A percentile compares a stretch with the other conserved stretches of the same genome.
phyloP scores from a whole-genome alignment of 257 asterid genomes.

The Rhazya stricta region DNA sequence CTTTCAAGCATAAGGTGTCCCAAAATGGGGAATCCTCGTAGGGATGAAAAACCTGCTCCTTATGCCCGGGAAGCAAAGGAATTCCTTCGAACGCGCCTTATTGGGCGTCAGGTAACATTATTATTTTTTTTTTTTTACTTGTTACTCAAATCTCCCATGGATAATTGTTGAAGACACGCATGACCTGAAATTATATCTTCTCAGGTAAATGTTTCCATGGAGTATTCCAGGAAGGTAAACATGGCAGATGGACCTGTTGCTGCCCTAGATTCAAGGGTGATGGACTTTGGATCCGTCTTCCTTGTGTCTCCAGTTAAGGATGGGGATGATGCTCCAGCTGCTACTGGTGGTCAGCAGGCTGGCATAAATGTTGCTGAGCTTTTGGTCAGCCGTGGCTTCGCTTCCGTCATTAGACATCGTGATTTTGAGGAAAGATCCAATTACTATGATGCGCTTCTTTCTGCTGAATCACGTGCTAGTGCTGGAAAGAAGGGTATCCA shows the following conservation, averaged over 20 bases:
- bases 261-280: constrained; percentile 59
- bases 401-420: constrained; percentile 88
- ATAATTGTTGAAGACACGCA: constrained; percentile 6
- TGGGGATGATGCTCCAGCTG: constrained; percentile 47
- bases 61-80: constrained; percentile 98
- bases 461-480: constrained; percentile 87
- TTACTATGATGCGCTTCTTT: constrained; percentile 75
- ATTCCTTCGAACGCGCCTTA: constrained; percentile 79
- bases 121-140: constrained; percentile 2
- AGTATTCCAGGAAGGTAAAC: constrained; percentile 80
- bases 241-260: constrained; percentile 65
- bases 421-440: constrained; percentile 98
- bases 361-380: constrained; percentile 85
- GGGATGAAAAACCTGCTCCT: constrained; percentile 89
- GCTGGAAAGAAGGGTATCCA: constrained; percentile 87
- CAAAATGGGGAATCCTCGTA: constrained; percentile 92
- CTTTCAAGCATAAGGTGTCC: constrained; percentile 96
- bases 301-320: constrained; percentile 50
- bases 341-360: constrained; percentile 47
- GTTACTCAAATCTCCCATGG: constrained; percentile 4
- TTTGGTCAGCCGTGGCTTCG: constrained; percentile 84
- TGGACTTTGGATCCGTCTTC: constrained; percentile 97
- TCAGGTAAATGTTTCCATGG: constrained; percentile 95
- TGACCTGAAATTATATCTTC: constrained; percentile 15
- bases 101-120: constrained; percentile 72